Conservation (phyloP, 2,329 filamentous ascomycete species). For the Fusarium kyushuense region DNA sequence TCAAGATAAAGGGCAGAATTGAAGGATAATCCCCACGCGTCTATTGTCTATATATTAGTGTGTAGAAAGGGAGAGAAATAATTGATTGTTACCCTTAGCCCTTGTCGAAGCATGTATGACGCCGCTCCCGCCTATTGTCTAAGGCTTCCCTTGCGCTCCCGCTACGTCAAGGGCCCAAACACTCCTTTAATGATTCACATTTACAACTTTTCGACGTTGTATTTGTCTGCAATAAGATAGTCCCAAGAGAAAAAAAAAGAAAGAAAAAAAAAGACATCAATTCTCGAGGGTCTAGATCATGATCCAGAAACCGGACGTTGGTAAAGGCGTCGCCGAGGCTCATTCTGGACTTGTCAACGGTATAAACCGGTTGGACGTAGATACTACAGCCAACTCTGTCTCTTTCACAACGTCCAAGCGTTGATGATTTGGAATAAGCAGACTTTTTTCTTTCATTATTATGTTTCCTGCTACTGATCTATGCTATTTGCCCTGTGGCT, state of each 20-base stretch:
- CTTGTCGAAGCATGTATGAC: constrained; percentile 3
- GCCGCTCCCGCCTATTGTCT: constrained; percentile 31
- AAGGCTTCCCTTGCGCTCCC: constrained; percentile 20
- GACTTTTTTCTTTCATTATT: background rate
- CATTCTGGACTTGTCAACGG: constrained; percentile 23
- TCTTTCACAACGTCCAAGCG: constrained; percentile 16
- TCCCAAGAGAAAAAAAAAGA: background rate
- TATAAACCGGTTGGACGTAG: constrained; percentile 3
- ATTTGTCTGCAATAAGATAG: background rate
- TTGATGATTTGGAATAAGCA: constrained; percentile 31
- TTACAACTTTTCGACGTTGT: background rate
- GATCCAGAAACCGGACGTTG: constrained; percentile 14
- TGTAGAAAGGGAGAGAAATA: background rate
- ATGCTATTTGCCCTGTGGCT: constrained; percentile 1
- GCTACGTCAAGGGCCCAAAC: constrained; percentile 12
- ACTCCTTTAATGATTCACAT: constrained; percentile 16
- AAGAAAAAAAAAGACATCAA: background rate
- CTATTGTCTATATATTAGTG: constrained; percentile 13
- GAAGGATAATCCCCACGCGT: background rate
- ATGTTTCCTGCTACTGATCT: constrained; percentile 1
- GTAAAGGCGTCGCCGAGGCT: constrained; percentile 21
- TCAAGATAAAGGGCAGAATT: background rate
- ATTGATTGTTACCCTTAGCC: background rate
- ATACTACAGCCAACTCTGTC: background rate
- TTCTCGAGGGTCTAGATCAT: constrained; percentile 17